Evolutionary conservation across 495 filamentous ascomycete genomes (phyloP), one percentile per base, ranked within the genome.

Genomic region (Aspergillus baeticus): DNA sequence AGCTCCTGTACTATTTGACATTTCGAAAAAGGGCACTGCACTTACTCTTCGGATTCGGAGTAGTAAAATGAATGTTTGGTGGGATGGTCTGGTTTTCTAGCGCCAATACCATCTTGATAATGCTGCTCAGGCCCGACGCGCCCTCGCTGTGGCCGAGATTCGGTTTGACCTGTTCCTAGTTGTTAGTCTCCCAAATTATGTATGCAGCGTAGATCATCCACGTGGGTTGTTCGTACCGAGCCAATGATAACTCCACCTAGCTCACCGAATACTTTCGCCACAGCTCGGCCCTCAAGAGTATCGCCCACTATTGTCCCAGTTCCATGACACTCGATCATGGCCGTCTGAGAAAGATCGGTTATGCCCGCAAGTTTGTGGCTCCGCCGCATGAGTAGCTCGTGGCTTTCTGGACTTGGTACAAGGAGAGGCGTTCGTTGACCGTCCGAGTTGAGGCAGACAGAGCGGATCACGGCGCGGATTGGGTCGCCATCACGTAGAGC

Each of bases 71-170:
- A 45, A 65, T 63, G 45, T 84, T 89, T 0, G 85, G 82, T 0
- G 79, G 78, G 10, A 86, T 72, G 0, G 63, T 55, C 5, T 56
- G 62, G 51, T 83, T 69, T 48, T 80, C 75, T 42, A 89, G 66
- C n/a, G 79, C 70, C 29, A 82, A 57, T 0, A 79, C 69, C 0
- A 77, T 73, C 64, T 87, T 87, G 10, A 89, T 69, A 0, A 87
- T 26, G 2, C 77, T 78, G 1, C 83, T 81, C 31, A 87, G 47
- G 6, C 81, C 84, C 1, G 78, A 76, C 3, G 79, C 73, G 2
- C 73, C 82, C 58, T 82, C 81, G 5, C 61, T 51, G 55, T 84
- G 82, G 0, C 83, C 81, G 44, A 83, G 56, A 26, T 79, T 76
- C 1, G 79, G 75, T 51, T 83, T 84, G 31, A 82, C 62, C 55